These are phyloP conservation scores for Glonium stellatum DNA, from an alignment of 495 filamentous ascomycete species.

Conservation along the genomic window DNA sequence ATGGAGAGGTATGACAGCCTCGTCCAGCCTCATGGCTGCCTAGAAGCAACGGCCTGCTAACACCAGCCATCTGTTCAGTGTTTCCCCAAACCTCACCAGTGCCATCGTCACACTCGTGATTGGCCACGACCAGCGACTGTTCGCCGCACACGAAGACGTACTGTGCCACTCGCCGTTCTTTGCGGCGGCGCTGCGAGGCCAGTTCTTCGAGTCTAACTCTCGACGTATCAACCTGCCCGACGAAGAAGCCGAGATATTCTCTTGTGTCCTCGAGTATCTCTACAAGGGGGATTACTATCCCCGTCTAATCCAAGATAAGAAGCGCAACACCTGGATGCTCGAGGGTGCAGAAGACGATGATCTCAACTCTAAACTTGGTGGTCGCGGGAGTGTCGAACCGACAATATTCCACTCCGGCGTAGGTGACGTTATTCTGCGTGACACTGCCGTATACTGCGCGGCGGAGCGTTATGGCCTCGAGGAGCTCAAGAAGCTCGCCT, in stretches of 20 bases:
- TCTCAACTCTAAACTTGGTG: slow-evolving; percentile 8
- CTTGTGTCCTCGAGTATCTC: slow-evolving; percentile 81
- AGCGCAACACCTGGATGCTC: slow-evolving; percentile 35
- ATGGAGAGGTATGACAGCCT: slow-evolving; percentile 42
- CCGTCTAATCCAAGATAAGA: slow-evolving; percentile 38
- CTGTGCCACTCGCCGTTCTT: slow-evolving; percentile 76
- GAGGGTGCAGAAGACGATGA: slow-evolving; percentile 29
- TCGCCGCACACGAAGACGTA: slow-evolving; percentile 84
- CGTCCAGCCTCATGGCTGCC: not conserved
- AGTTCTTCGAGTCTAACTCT: slow-evolving; percentile 55
- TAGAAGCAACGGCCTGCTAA: not conserved
- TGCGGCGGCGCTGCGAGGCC: slow-evolving; percentile 47
- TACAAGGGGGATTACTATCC: slow-evolving; percentile 93
- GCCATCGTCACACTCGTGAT: slow-evolving; percentile 80
- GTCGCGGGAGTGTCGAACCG: slow-evolving; percentile 39
- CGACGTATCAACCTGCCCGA: slow-evolving; percentile 74
- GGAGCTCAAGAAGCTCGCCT: slow-evolving; percentile 71
- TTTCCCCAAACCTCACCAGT: slow-evolving; percentile 51
- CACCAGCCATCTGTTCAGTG: slow-evolving; percentile 36
- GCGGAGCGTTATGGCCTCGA: slow-evolving; percentile 75
- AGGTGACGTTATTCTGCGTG: slow-evolving; percentile 62
- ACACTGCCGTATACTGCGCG: slow-evolving; percentile 86
- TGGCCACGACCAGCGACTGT: slow-evolving; percentile 73
- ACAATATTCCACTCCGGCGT: slow-evolving; percentile 62
- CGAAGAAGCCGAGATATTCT: slow-evolving; percentile 85